Evolutionary conservation across 352 stramenopile species (phyloP).

Genomic region (Globisporangium iwayamae): DNA sequence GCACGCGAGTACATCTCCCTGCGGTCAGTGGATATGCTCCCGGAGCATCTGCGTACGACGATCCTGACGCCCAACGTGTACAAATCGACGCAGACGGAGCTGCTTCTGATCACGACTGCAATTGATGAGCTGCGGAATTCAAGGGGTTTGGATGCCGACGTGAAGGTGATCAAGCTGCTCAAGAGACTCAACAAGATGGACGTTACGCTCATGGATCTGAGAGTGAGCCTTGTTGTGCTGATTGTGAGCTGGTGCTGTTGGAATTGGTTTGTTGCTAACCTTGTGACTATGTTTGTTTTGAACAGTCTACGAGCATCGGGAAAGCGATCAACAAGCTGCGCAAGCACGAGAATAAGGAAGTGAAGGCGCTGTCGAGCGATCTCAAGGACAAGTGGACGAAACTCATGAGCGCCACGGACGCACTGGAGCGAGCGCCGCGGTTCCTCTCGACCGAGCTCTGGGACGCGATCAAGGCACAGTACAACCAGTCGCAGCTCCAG

Average conservation of each 20-base stretch:
- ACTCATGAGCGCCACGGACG: conserved; percentile 67
- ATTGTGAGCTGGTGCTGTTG: background rate
- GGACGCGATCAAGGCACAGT: conserved; percentile 70
- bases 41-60: conserved; percentile 69
- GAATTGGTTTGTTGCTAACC: conserved; percentile 7
- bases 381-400: conserved; percentile 82
- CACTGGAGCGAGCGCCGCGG: conserved; percentile 45
- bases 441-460: conserved; percentile 66
- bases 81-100: conserved; percentile 75
- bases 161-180: conserved; percentile 59
- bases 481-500: conserved; percentile 86
- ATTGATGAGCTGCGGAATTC: conserved; percentile 48
- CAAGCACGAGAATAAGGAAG: conserved; percentile 61
- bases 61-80: conserved; percentile 78
- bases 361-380: conserved; percentile 38
- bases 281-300: background rate
- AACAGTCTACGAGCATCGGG: conserved; percentile 76
- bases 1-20: conserved; percentile 81
- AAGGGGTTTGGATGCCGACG: background rate
- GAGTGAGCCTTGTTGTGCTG: conserved; percentile 30
- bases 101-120: conserved; percentile 59
- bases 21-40: conserved; percentile 80
- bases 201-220: conserved; percentile 75
- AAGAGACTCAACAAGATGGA: conserved; percentile 69
- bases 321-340: conserved; percentile 84